A percentile compares a stretch with the other conserved stretches of the same genome.
Conservation (phyloP, 2,329 filamentous ascomycete genomes). For the Clonostachys chloroleuca region DNA sequence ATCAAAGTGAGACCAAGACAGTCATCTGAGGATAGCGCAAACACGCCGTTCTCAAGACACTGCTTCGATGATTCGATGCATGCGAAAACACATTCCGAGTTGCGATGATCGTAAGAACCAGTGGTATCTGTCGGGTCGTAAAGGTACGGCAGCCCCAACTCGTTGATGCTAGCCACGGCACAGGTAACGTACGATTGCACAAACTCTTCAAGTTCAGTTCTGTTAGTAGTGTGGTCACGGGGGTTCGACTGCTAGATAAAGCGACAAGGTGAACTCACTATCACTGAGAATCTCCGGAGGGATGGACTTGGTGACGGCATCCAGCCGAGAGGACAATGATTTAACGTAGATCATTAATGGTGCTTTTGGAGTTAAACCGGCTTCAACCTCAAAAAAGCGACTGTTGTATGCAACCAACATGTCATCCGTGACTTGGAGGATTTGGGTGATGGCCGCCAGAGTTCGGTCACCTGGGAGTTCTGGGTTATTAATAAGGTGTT, state of each 20-base stretch:
- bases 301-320: too few relatives aligned
- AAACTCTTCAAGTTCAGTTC: not conserved
- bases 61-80: slow-evolving; percentile 12
- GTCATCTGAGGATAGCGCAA: too few relatives aligned
- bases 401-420: slow-evolving; percentile 10
- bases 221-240: slow-evolving; percentile 16
- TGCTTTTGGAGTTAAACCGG: not conserved
- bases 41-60: too few relatives aligned
- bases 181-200: slow-evolving; percentile 23
- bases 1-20: too few relatives aligned
- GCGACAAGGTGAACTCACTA: not conserved
- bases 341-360: slow-evolving; percentile 14
- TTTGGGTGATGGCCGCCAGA: slow-evolving; percentile 27
- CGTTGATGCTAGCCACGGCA: slow-evolving; percentile 28
- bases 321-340: too few relatives aligned
- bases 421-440: slow-evolving; percentile 33
- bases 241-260: not conserved
- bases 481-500: slow-evolving; percentile 33
- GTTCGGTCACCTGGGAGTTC: slow-evolving; percentile 45
- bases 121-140: slow-evolving; percentile 8
- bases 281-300: too few relatives aligned
- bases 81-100: slow-evolving; percentile 16
- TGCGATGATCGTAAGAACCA: slow-evolving; percentile 7
- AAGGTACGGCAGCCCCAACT: slow-evolving; percentile 14
- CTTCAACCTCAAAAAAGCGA: slow-evolving; percentile 2